Evolutionary conservation across 331 rosid genomes (phyloP), one percentile per base, ranked within the genome.

Genomic region (Phaseolus coccineus): DNA sequence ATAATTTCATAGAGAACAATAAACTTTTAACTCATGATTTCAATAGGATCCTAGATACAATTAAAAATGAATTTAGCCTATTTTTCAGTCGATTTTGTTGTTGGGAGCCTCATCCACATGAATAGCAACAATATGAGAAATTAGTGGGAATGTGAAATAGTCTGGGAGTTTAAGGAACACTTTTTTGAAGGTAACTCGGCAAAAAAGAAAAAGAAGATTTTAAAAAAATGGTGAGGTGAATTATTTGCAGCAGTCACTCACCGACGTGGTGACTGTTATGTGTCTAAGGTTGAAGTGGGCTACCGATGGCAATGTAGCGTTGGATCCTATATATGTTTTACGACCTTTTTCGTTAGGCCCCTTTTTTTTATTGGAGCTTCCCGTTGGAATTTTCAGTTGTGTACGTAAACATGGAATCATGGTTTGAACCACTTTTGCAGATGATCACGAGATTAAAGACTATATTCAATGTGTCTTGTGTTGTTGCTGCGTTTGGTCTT

Each of bases 401-500:
- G 83, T 68, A 75, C 73, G 57, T 55, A 58, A 79, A 53, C 74
- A 14, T 79, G 61, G 87, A 79, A 79, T 84, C 84, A 74, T 74
- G 70, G 73, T 74, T 80, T 58, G 74, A 51, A 62, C 47, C 44
- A 77, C 64, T 73, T 79, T 84, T 79, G 74, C 87, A 79, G 81
- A 69, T 61, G 78, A 84, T 74, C 81, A 74, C 75, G 75, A 79
- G 81, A 58, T 74, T 73, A 79, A 84, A 68, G 79, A 51, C 69
- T 40, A 68, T 51, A 10, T 56, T 79, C 56, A 74, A 55, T 19
- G 73, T 51, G 56, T 68, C 69, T 19, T 73, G 28, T 42, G 48
- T 40, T 51, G n/a, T 59, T 28, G 44, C 69, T 57, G 46, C 64
- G 42, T 73, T 75, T 57, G 69, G 57, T 78, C 74, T 73, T 76